Percentiles rank a stretch among this genome's conserved stretches.
phyloP scores from a whole-genome alignment of 495 filamentous ascomycete genomes.

The Letharia lupina region DNA sequence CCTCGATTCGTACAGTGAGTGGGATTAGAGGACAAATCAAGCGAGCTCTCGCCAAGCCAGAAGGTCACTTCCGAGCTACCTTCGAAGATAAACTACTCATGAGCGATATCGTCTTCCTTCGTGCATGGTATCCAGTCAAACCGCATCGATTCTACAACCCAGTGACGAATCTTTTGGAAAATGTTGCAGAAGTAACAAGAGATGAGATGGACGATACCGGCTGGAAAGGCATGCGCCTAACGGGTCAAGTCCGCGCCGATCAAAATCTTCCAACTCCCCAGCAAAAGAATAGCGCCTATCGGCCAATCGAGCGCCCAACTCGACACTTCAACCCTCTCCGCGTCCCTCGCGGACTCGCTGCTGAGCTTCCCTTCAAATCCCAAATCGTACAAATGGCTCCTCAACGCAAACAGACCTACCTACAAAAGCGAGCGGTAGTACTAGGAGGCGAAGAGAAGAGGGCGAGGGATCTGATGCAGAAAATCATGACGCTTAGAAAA shows the following conservation, averaged over 20 bases:
- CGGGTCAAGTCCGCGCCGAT: conserved; percentile 81
- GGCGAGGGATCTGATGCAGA: conserved; percentile 84
- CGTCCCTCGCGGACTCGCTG: conserved; percentile 75
- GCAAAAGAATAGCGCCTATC: conserved; percentile 73
- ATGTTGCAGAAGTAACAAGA: conserved; percentile 23
- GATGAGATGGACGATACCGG: conserved; percentile 21
- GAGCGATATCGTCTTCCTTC: conserved; percentile 89
- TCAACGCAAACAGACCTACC: conserved; percentile 74
- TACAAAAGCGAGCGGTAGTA: conserved; percentile 90
- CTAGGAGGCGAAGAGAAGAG: conserved; percentile 75
- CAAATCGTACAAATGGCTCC: conserved; percentile 77
- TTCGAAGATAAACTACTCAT: conserved; percentile 98
- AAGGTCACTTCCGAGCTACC: conserved; percentile 89
- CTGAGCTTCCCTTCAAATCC: conserved; percentile 83
- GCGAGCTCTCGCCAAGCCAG: conserved; percentile 78
- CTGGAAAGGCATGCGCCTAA: conserved; percentile 67
- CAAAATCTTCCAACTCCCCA: conserved; percentile 67
- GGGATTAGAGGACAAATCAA: conserved; percentile 96
- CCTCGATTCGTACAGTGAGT: conserved; percentile 88
- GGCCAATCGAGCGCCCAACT: conserved; percentile 64
- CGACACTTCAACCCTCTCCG: conserved; percentile 92
- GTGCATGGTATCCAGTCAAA: conserved; percentile 93
- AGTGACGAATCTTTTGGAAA: conserved; percentile 76
- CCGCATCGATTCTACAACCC: conserved; percentile 95
- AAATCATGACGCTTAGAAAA: conserved; percentile 82